Base-by-base conservation (phyloP, 257 asterid genomes). In the Capsicum baccatum region DNA sequence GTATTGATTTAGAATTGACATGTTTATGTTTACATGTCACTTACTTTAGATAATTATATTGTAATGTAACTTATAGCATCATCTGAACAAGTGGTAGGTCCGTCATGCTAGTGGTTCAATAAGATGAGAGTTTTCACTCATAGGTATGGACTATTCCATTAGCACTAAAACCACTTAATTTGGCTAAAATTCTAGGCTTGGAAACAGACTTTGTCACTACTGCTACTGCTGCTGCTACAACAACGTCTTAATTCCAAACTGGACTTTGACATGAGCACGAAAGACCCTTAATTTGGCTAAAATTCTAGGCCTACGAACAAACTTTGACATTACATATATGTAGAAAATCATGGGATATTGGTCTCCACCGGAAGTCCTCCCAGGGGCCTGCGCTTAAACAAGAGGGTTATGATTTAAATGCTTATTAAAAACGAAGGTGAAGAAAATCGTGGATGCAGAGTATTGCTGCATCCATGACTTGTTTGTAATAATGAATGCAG, bases 31-130 rank as follows among this genome's bases (percentile, higher is more conserved):
- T 14, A 26, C 50, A 68, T 37, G 52, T 15, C 50, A 6, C 26
- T 15, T 37, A 35, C 14, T 37, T 37, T 6, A 8, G 76, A 68
- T 37, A 37, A 37, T 3, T 68, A 37, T 68, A 37, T 14, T 67
- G 7, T 13, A 12, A 33, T 67, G 50, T 6, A 67, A 67, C 50
- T 26, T 33, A 68, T 3, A 37, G 7, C 52, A 39, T 15, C 76
- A 68, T 68, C 76, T 68, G 76, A 68, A 68, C 76, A 62, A 9
- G 69, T 62, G 69, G 37, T 19, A 62, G 39, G 12, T 37, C 52
- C 44, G 44, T 39, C 44, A 15, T 15, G 21, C 54, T 68, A 68
- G 52, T 37, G 73, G 54, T 8, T 68, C 44, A 16, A 39, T 37
- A 39, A 37, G 54, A 42, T 68, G 50, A 9, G 54, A 6, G 54